phyloP scores from a whole-genome alignment of 2,329 filamentous ascomycete genomes.

The Diaporthe australafricana region DNA sequence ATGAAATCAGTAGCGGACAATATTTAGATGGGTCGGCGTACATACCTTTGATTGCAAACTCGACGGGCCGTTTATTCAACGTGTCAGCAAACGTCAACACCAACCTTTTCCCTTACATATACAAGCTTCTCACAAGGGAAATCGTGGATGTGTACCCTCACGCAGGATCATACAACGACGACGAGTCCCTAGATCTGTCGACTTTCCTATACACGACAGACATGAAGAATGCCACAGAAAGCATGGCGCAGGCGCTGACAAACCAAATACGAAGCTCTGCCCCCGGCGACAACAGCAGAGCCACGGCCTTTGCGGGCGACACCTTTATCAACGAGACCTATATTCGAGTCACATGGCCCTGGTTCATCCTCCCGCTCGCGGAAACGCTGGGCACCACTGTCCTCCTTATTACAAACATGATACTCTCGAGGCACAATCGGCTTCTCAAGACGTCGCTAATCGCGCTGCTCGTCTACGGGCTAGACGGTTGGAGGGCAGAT shows the following conservation, averaged over 20 bases:
- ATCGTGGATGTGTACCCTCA: slow-evolving; percentile 2
- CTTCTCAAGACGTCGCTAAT: slow-evolving; percentile 15
- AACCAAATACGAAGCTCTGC: slow-evolving; percentile 38
- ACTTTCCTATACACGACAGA: slow-evolving; percentile 33
- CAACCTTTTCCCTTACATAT: neutral
- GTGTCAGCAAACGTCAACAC: neutral
- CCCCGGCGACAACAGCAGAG: slow-evolving; percentile 37
- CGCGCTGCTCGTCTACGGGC: neutral
- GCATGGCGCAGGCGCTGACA: slow-evolving; percentile 36
- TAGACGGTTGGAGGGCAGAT: slow-evolving; percentile 1
- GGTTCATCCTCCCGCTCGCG: slow-evolving; percentile 44
- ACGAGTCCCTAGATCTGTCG: slow-evolving; percentile 13
- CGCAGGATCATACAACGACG: neutral
- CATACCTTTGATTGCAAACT: neutral
- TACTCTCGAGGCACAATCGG: neutral
- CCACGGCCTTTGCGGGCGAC: slow-evolving; percentile 37
- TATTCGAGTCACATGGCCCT: slow-evolving; percentile 47
- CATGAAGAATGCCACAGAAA: slow-evolving; percentile 26
- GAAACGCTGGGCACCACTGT: slow-evolving; percentile 39
- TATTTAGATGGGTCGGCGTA: neutral
- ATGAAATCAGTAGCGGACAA: neutral
- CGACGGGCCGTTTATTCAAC: neutral
- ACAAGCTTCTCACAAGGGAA: neutral
- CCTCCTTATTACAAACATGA: slow-evolving; percentile 40
- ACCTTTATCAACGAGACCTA: slow-evolving; percentile 43